A percentile compares a stretch with the other conserved stretches of the same genome.
These are phyloP conservation scores for Hemisphaericaspora xylofermentans DNA, from an alignment of 1,139 yeast genomes.

Conservation along the genomic window DNA sequence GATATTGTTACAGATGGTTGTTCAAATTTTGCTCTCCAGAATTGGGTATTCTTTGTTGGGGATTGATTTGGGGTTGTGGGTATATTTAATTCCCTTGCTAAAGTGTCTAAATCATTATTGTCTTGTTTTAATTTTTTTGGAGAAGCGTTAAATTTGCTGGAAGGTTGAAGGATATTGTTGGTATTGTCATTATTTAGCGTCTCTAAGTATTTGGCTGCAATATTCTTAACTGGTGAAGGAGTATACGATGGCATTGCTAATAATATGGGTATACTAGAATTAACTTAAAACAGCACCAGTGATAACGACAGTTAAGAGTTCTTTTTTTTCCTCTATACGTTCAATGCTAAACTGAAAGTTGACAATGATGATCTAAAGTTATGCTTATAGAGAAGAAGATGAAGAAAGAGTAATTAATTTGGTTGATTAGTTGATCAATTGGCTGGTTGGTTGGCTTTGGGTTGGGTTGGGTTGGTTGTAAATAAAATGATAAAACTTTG, in stretches of 20 bases:
- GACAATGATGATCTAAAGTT: too few species aligned
- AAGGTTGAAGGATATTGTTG: slow-evolving; percentile 30
- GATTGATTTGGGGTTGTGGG: slow-evolving; percentile 20
- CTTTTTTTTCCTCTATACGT: too few species aligned
- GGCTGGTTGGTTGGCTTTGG: too few species aligned
- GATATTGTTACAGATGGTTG: slow-evolving; percentile 48
- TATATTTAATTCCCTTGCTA: slow-evolving; percentile 40
- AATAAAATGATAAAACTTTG: not conserved
- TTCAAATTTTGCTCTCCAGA: slow-evolving; percentile 38
- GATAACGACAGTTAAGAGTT: too few species aligned
- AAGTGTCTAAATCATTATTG: slow-evolving; percentile 38
- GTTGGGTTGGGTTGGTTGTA: too few species aligned
- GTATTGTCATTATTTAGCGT: slow-evolving; percentile 25
- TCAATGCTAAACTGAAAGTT: too few species aligned
- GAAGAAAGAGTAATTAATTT: too few species aligned
- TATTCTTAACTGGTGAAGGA: slow-evolving; percentile 16
- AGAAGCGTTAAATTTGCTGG: slow-evolving; percentile 26
- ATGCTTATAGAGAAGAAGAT: too few species aligned
- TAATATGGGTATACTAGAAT: too few species aligned
- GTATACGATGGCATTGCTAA: not conserved
- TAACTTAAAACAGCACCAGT: too few species aligned
- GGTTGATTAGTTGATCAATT: too few species aligned
- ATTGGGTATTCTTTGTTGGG: slow-evolving; percentile 27
- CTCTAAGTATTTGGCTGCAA: slow-evolving; percentile 37
- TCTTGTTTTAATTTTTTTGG: slow-evolving; percentile 12